These are phyloP conservation scores for Sphaerosporella brunnea DNA, from an alignment of 495 filamentous ascomycete species.

Conservation along the genomic window DNA sequence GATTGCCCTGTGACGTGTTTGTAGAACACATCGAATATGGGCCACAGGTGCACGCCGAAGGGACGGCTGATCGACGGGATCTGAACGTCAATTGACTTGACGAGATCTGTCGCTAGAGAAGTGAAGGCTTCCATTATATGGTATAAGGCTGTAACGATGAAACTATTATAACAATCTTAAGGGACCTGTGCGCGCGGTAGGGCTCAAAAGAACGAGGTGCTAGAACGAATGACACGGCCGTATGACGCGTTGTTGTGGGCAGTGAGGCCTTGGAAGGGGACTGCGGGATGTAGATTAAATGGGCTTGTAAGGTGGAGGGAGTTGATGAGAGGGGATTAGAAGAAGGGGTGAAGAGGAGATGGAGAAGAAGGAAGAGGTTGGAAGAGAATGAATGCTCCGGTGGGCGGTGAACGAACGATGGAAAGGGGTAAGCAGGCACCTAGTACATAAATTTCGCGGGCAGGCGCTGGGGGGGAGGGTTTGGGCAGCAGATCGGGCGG, in stretches of 20 bases:
- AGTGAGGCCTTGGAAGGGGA: no score
- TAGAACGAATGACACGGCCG: conserved; percentile 2
- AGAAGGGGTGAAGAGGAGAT: conserved; percentile 22
- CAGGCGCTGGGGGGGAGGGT: no score
- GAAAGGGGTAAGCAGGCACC: neutral
- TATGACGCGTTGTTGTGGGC: no score
- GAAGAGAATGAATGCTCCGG: neutral
- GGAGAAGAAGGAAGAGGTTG: conserved; percentile 19
- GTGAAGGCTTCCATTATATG: conserved; percentile 30
- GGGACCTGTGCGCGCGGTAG: neutral
- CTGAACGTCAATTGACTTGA: conserved; percentile 41
- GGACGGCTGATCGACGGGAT: conserved; percentile 73
- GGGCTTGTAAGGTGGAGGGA: neutral
- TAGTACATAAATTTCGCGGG: conserved; percentile 1
- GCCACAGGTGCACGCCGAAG: conserved; percentile 85
- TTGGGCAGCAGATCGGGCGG: no score
- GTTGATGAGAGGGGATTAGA: no score
- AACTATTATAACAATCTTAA: conserved; percentile 3
- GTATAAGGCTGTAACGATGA: conserved; percentile 15
- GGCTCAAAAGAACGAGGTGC: conserved; percentile 9
- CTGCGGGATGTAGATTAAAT: neutral
- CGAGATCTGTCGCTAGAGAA: conserved; percentile 23
- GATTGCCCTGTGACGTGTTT: conserved; percentile 52
- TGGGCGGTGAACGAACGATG: neutral
- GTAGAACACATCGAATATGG: conserved; percentile 76